Base-by-base conservation (phyloP, 2,329 filamentous ascomycete genomes). In the Exophiala alcalophila region DNA sequence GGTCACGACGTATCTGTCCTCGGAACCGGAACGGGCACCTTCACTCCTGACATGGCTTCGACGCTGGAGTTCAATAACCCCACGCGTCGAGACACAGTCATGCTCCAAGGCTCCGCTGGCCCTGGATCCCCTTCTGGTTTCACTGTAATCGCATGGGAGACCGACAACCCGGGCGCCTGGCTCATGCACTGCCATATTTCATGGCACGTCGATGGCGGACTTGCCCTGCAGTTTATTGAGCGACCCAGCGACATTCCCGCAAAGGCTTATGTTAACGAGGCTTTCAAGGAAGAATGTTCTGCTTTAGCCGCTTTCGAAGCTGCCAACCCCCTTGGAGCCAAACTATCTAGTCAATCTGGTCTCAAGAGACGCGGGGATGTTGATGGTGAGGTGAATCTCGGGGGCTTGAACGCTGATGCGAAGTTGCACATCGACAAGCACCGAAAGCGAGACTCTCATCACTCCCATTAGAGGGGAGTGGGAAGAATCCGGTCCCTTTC, bases 181-280 rank as follows among this genome's bases (percentile, higher is more conserved):
- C 63, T 84, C 3, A 85, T 89, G 67, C 84, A 89, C 64, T 90
- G 85, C 63, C 86, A 91, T 60, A 83, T 90, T 38, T 83, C 86
- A 57, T 91, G 83, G 83, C 84, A 88, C 59, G 69, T 86, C 43
- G 66, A 74, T 1, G 79, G 78, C 3, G 84, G 84, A n/a, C 70
- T 87, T 21, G 69, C 66, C n/a, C 59, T 78, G 28, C 72, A 78
- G 38, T 56, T 49, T 40, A 16, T 56, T 26, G 53, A 56, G 31
- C 45, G 48, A 37, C 53, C 53, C 6, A 26, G 37, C 16, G 50
- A 54, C 12, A 54, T 54, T 15, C 20, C 31, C n/a, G 35, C 42
- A 9, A 19, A n/a, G 2, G 14, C 25, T 12, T 56, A 52, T 29
- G 40, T 46, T 39, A 30, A 30, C 39, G 31, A 45, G 23, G 15